phyloP scores from a whole-genome alignment of 2,329 filamentous ascomycete species.

The Botrytis pseudocinerea region DNA sequence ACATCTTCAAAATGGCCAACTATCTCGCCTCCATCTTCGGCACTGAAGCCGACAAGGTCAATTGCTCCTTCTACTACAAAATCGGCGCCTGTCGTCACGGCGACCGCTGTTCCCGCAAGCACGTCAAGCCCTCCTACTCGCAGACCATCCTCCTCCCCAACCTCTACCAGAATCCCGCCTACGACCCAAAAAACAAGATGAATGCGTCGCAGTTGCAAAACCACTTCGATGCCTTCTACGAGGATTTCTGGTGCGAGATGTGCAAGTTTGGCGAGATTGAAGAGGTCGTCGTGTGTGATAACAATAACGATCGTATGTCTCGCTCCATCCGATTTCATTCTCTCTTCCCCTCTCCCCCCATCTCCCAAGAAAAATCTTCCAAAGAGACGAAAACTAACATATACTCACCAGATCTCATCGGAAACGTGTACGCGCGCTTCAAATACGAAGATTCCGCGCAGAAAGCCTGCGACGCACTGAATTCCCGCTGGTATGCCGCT shows the following conservation, averaged over 20 bases:
- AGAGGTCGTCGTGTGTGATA: constrained; percentile 97
- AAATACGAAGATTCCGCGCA: constrained; percentile 99
- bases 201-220: constrained; percentile 94
- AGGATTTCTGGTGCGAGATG: constrained; percentile 99
- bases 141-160: constrained; percentile 98
- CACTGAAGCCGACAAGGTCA: constrained; percentile 99
- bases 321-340: background rate
- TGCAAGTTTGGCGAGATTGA: constrained; percentile 98
- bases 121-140: constrained; percentile 97
- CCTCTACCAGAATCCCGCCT: constrained; percentile 98
- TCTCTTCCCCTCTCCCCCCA: background rate
- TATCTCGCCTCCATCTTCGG: constrained; percentile 99
- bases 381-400: constrained; percentile 25
- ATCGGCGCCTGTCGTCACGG: constrained; percentile 98
- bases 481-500: constrained; percentile 94
- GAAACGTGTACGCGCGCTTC: constrained; percentile 99
- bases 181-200: constrained; percentile 96
- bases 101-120: constrained; percentile 96
- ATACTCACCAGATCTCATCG: constrained; percentile 72
- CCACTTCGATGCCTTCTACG: constrained; percentile 99
- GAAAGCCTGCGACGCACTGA: constrained; percentile 89
- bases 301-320: constrained; percentile 76
- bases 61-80: constrained; percentile 99
- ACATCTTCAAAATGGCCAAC: constrained; percentile 71
- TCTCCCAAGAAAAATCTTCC: constrained; percentile 10